Evolutionary conservation across 2,329 filamentous ascomycete species (phyloP).

Genomic region (Alternaria metachromatica): DNA sequence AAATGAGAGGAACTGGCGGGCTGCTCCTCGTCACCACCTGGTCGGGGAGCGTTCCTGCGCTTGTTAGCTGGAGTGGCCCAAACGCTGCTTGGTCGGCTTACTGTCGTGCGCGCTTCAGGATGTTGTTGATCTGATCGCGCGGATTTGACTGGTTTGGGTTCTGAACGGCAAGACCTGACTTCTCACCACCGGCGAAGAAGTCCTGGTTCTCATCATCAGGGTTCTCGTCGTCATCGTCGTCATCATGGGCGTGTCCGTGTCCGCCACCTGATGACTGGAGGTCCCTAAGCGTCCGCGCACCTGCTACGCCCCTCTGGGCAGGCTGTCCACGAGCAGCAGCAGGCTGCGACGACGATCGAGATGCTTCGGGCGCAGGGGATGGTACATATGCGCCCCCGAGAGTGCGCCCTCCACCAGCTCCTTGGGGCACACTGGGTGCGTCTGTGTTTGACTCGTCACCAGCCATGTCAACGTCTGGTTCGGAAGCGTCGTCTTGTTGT

Average conservation of each 20-base stretch:
- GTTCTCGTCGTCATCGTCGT: slow-evolving; percentile 61
- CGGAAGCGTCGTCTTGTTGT: slow-evolving; percentile 24
- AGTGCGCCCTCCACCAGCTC: slow-evolving; percentile 45
- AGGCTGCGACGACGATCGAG: slow-evolving; percentile 18
- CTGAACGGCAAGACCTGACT: slow-evolving; percentile 75
- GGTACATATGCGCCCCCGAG: slow-evolving; percentile 47
- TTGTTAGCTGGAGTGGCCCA: slow-evolving; percentile 28
- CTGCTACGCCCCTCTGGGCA: slow-evolving; percentile 34
- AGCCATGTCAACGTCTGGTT: slow-evolving; percentile 44
- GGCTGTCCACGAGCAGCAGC: slow-evolving; percentile 32
- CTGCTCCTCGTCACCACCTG: slow-evolving; percentile 58
- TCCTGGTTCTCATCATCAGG: slow-evolving; percentile 69
- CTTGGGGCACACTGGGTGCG: slow-evolving; percentile 27
- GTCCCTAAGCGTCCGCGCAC: slow-evolving; percentile 55
- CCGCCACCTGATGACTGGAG: slow-evolving; percentile 52
- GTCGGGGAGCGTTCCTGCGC: slow-evolving; percentile 65
- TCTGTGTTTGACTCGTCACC: slow-evolving; percentile 37
- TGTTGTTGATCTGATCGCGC: slow-evolving; percentile 58
- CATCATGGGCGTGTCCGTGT: slow-evolving; percentile 57
- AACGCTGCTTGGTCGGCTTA: slow-evolving; percentile 25
- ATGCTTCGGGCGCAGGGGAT: slow-evolving; percentile 25
- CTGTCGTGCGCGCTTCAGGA: slow-evolving; percentile 56
- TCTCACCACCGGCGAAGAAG: slow-evolving; percentile 84
- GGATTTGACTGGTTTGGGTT: slow-evolving; percentile 64
- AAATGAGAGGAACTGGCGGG: slow-evolving; percentile 63